Conservation (phyloP, 2,329 filamentous ascomycete species). For the Aspergillus pseudonomiae region DNA sequence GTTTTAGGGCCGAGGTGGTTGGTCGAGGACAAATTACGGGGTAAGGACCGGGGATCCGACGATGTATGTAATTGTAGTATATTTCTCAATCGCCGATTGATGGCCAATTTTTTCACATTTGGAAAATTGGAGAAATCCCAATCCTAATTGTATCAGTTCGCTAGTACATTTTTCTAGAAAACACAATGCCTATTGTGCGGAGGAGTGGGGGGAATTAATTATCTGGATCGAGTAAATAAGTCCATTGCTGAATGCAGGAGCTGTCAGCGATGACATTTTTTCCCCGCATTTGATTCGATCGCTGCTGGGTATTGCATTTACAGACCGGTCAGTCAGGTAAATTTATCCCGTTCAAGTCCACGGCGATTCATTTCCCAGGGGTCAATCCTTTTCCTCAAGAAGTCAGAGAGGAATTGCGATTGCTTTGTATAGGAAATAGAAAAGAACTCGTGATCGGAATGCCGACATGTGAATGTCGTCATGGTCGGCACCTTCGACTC, state of each 20-base stretch:
- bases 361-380: neutral
- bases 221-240: neutral
- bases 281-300: neutral
- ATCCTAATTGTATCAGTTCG: neutral
- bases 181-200: neutral
- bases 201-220: neutral
- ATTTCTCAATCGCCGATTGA: no score
- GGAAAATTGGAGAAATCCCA: neutral
- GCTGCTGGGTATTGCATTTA: neutral
- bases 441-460: neutral
- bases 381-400: neutral
- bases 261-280: neutral
- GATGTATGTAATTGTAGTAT: no score
- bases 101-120: no score
- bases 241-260: neutral
- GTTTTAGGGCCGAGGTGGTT: slow-evolving; percentile 13
- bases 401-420: neutral
- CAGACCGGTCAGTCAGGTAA: neutral
- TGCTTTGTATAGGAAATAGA: neutral
- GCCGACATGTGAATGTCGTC: slow-evolving; percentile 11
- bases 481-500: neutral
- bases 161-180: neutral
- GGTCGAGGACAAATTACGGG: slow-evolving; percentile 1
- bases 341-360: neutral
- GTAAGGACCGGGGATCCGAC: neutral